Evolutionary conservation across 345 rosid species (phyloP).

Genomic region (Eucalyptus coolabah): DNA sequence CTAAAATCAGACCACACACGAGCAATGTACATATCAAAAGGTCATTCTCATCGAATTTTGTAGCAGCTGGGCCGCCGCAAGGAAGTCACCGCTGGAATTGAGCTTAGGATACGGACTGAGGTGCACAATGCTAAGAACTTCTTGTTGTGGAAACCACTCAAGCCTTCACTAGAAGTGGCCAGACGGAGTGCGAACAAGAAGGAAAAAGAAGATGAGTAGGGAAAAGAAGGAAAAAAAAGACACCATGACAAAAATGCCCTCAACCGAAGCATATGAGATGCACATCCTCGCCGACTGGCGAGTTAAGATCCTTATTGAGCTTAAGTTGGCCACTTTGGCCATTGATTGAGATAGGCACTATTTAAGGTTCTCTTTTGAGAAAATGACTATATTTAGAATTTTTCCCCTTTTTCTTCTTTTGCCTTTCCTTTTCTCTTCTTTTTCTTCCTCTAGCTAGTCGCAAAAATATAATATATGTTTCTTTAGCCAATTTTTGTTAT

Average conservation of each 20-base stretch:
- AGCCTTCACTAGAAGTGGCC: neutral
- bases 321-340: neutral
- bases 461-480: too few species aligned
- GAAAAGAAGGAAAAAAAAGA: neutral
- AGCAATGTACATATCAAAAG: neutral
- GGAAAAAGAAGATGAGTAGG: neutral
- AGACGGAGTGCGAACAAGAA: neutral
- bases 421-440: too few species aligned
- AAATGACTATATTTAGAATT: neutral
- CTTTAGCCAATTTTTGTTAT: too few species aligned
- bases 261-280: neutral
- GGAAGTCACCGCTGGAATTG: neutral
- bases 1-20: neutral
- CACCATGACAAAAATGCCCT: neutral
- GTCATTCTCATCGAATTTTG: neutral
- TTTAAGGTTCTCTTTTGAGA: neutral
- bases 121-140: neutral
- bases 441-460: too few species aligned
- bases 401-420: too few species aligned
- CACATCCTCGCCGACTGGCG: neutral
- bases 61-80: neutral
- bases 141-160: neutral
- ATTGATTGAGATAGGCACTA: too few species aligned
- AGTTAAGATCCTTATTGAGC: neutral
- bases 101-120: neutral